A percentile compares a stretch with the other conserved stretches of the same genome.
Evolutionary conservation across 345 rosid genomes (phyloP).

Genomic region (Eucalyptus erythrocorys): DNA sequence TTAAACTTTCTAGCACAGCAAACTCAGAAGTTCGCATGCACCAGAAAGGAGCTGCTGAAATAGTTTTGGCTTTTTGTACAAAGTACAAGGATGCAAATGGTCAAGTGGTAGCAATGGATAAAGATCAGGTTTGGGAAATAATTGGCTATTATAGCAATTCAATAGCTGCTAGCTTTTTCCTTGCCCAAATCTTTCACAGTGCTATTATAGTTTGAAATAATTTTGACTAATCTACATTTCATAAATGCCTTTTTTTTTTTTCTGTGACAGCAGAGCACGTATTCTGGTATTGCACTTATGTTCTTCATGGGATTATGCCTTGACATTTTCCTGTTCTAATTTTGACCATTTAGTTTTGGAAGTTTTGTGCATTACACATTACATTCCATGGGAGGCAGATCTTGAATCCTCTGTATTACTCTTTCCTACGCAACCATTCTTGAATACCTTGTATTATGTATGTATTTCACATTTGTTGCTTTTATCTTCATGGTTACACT

Average conservation of each 20-base stretch:
- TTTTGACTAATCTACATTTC: neutral
- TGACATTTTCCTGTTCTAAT: neutral
- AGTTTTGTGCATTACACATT: neutral
- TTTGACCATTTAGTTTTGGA: neutral
- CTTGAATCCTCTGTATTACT: neutral
- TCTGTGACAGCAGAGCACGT: neutral
- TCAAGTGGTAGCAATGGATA: conserved; percentile 35
- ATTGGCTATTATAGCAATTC: neutral
- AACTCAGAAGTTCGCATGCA: no score
- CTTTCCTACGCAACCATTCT: neutral
- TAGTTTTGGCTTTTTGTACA: no score
- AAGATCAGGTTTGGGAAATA: conserved; percentile 46
- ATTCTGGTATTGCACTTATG: neutral
- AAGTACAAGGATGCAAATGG: conserved; percentile 50
- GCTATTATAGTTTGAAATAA: neutral
- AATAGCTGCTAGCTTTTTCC: no score
- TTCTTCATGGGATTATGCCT: neutral
- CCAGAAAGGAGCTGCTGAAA: no score
- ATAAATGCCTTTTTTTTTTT: neutral
- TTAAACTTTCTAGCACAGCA: no score
- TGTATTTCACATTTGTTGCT: neutral
- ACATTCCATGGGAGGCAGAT: neutral
- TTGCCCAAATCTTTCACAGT: neutral
- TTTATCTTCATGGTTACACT: neutral
- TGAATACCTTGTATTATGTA: neutral